Base-by-base conservation (phyloP, 2,329 filamentous ascomycete genomes). In the Thielaviopsis punctulata region DNA sequence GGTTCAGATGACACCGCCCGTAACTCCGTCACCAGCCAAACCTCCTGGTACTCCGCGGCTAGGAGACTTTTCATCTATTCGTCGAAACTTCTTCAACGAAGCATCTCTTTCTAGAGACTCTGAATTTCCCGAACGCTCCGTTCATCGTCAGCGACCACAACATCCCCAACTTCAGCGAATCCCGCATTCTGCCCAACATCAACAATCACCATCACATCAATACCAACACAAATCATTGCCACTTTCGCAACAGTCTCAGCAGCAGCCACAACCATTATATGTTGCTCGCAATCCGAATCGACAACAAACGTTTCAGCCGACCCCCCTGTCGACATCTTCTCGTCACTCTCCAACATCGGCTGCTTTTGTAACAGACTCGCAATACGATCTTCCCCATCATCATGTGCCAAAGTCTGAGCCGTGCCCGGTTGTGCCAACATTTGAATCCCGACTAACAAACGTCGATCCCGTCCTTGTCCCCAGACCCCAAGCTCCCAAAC, bases 1-100 rank as follows among this genome's bases (percentile, higher is more conserved):
- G 39, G 45, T 49, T 52, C 53, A 55, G 33, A 55, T 55, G 53
- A 55, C 53, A 23, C 53, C 53, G 30, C 53, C 53, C 30, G 45
- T 55, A 39, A 49, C 53, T 18, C 53, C 53, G 30, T 46, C 41
- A 45, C 53, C 53, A 13, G 44, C 49, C 18, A 52, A 27, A 45
- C 45, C 44, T 44, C n/a, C 33, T 22, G 49, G 23, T 43, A 33
- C 30, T 24, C 49, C 53, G 2, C 45, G 27, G 10, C 45, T 52
- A 22, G 53, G 45, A n/a, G 53, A 55, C 41, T 55, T 55, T 36
- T 52, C 49, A n/a, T 41, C 36, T 41, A 41, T 41, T 41, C 36
- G 36, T 36, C 25, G 22, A 47, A 47, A n/a, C 48, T 44, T 18
- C 48, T 24, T 15, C 48, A 41, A 41, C 15, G 36, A 41, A 41